Base-by-base conservation (phyloP, 2,329 filamentous ascomycete genomes). In the Paraconiothyrium brasiliense region DNA sequence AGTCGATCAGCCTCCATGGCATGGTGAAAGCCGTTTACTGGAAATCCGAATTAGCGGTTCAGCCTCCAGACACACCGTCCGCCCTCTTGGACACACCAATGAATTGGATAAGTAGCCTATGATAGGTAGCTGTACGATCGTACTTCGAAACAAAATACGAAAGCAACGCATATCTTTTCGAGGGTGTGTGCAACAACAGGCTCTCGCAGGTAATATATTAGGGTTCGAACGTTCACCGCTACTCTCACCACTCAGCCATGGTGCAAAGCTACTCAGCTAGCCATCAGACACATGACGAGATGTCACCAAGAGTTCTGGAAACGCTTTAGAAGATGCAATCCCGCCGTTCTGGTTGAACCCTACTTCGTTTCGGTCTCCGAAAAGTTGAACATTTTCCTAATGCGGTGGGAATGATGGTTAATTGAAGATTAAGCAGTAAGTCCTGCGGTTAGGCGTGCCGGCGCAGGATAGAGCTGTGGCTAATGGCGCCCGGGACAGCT, bases 41-140 rank as follows among this genome's bases (percentile, higher is more conserved):
- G 52, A 44, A 43, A 47, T 37, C 54, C 54, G 54, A 56, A 56
- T 41, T 9, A 55, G 52, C 52, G 52, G 52, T 55, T 54, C 22
- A 34, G 14, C 35, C 35, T n/a, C 24, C 14, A 14, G 37, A 20
- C 41, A 44, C 16, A 34, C 37, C 39, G 27, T 30, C 34, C 27
- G 20, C 10, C 20, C 13, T 54, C n/a, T 46, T 7, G 14, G 27
- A 55, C 52, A 46, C 52, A 55, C 39, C 52, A 55, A 34, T 20
- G 27, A 14, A 20, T n/a, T 7, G 52, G 37, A 4, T 16, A 27
- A 11, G 3, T 20, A 13, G 32, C 11, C 2, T 30, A 34, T 39
- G n/a, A 54, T 30, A 20, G 51, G 39, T 54, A 30, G 27, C 27
- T 30, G 27, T 30, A 30, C 27, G 27, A 30, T 30, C 20, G 20